These are phyloP conservation scores for Wickerhamomyces strasburgensis DNA, from an alignment of 805 yeast genomes.

Conservation along the genomic window DNA sequence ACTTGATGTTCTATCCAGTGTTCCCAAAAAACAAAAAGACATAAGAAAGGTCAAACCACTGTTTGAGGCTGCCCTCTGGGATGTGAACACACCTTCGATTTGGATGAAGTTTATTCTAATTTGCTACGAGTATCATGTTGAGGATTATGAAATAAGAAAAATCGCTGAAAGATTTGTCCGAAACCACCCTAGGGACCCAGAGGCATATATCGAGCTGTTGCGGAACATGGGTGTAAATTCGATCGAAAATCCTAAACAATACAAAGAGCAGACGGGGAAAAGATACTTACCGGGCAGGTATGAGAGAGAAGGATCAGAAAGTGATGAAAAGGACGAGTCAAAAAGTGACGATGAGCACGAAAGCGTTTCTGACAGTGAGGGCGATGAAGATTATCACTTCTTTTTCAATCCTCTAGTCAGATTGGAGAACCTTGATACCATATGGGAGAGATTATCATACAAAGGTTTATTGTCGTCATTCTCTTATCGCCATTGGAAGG, in stretches of 20 bases:
- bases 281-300: no score
- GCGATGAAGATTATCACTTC: no score
- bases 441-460: not conserved
- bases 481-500: constrained; percentile 32
- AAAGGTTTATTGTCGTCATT: constrained; percentile 1
- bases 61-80: constrained; percentile 14
- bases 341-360: no score
- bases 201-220: constrained; percentile 14
- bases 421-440: no score
- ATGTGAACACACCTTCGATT: constrained; percentile 3
- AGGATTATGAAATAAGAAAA: not conserved
- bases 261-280: no score
- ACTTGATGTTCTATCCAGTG: not conserved
- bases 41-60: constrained; percentile 2
- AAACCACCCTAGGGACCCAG: constrained; percentile 7
- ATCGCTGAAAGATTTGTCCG: constrained; percentile 6
- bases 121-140: constrained; percentile 7
- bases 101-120: constrained; percentile 13
- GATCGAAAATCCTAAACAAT: no score
- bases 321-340: no score
- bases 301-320: no score
- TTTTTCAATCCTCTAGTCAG: no score
- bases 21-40: constrained; percentile 13
- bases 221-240: constrained; percentile 3
- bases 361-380: no score